Conservation (phyloP, 1,139 yeast genomes). For the Geotrichum macrosporum region DNA sequence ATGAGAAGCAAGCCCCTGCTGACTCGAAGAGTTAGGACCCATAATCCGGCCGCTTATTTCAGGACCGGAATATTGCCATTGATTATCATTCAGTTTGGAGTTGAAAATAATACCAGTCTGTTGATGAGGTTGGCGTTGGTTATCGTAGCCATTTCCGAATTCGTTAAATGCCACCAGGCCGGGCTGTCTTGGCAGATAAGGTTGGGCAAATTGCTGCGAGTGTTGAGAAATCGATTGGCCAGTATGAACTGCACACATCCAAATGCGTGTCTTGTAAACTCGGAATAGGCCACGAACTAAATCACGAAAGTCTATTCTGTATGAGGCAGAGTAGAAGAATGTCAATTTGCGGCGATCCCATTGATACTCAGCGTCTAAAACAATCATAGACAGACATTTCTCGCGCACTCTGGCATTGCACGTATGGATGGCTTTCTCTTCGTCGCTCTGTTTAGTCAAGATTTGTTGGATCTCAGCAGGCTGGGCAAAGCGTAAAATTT, state of each 20-base stretch:
- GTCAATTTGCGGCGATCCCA: conserved; percentile 92
- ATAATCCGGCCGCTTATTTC: background rate
- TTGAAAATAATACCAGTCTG: too few species aligned
- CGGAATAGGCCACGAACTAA: conserved; percentile 88
- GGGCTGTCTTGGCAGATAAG: background rate
- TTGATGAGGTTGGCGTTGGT: too few species aligned
- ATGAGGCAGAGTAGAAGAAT: conserved; percentile 77
- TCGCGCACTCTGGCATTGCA: conserved; percentile 56
- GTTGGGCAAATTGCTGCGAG: conserved; percentile 11
- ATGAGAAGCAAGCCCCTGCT: conserved; percentile 1
- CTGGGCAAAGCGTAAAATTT: conserved; percentile 66
- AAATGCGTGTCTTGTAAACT: conserved; percentile 90
- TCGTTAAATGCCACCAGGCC: background rate
- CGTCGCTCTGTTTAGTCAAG: conserved; percentile 59
- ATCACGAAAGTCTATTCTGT: conserved; percentile 87
- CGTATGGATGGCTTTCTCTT: conserved; percentile 63
- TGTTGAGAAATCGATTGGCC: conserved; percentile 10
- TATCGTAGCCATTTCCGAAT: background rate
- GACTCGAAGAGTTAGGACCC: background rate
- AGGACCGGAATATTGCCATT: too few species aligned
- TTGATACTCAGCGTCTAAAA: conserved; percentile 82
- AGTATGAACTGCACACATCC: conserved; percentile 82
- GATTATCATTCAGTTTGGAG: too few species aligned
- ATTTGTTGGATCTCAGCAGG: conserved; percentile 58
- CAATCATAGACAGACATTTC: conserved; percentile 45